phyloP scores from a whole-genome alignment of 768 basidiomycete genomes.

The Piloderma croceum region DNA sequence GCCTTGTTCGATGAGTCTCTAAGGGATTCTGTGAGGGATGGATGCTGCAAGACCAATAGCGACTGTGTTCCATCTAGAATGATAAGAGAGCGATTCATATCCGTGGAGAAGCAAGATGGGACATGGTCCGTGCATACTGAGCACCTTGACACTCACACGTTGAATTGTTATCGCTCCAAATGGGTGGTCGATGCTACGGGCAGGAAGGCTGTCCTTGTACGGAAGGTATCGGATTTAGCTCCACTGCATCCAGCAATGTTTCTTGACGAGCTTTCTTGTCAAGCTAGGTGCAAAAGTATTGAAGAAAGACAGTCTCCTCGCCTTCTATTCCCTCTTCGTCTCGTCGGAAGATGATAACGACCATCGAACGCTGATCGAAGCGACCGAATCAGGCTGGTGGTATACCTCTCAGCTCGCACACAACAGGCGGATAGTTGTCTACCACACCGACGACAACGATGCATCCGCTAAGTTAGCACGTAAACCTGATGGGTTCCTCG shows the following conservation, averaged over 20 bases:
- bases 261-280: too few relatives aligned
- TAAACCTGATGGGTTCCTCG: constrained; percentile 23
- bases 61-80: too few relatives aligned
- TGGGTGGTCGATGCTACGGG: constrained; percentile 36
- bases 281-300: constrained; percentile 25
- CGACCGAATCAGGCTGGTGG: constrained; percentile 29
- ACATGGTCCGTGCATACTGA: too few relatives aligned
- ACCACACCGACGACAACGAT: constrained; percentile 29
- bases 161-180: constrained; percentile 9
- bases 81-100: constrained; percentile 7
- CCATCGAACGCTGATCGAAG: constrained; percentile 32
- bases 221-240: constrained; percentile 18
- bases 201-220: constrained; percentile 28
- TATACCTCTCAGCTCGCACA: constrained; percentile 28
- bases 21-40: constrained; percentile 15
- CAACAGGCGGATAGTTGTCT: constrained; percentile 26
- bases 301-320: constrained; percentile 23
- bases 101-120: constrained; percentile 7
- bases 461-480: constrained; percentile 23
- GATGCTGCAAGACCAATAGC: constrained; percentile 4
- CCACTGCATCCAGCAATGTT: background rate
- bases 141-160: constrained; percentile 2
- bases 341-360: constrained; percentile 16
- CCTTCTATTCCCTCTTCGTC: constrained; percentile 26
- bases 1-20: constrained; percentile 28